Base-by-base conservation (phyloP, 495 filamentous ascomycete species). In the Aspergillus funiculosus region DNA sequence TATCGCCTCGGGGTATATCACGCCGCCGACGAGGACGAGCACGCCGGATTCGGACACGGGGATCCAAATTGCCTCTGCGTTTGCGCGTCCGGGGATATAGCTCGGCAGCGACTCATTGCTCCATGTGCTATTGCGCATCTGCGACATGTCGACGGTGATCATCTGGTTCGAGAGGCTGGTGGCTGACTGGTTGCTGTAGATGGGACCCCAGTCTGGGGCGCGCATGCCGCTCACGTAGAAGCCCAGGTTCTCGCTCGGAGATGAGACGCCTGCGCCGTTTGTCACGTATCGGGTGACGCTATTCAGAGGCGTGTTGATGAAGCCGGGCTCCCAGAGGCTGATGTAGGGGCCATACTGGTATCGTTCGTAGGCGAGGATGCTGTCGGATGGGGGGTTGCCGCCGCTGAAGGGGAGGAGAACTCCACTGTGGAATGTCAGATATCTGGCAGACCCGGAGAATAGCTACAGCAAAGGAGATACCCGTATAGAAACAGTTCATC, bases 161-260 rank as follows among this genome's bases (percentile, higher is more conserved):
- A 89, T 59, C 3, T 18, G 22, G 13, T 36, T n/a, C 24, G 76
- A 73, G 8, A 54, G 41, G 6, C 68, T 64, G 26, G 60, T 69
- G 6, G 60, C 38, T 7, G 60, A 52, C 4, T 36, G 21, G 45
- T 72, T 73, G 5, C 38, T 22, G 11, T 54, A 48, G 47, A 83
- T 72, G 1, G 67, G 52, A 0, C 75, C 74, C 56, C 62, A 70
- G 46, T 61, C 60, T 5, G 56, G 34, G 0, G 72, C 68, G 18
- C 67, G 75, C 66, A 79, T 68, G 0, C 85, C 85, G 3, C 78
- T 75, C 52, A 89, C 85, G 53, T 86, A 85, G 66, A 81, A 89
- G 0, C 77, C 82, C 41, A 77, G 71, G 48, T 87, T 83, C 60
- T 89, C 83, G 6, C 83, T 86, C 0, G 83, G 82, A 4, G 77